Percentiles rank a stretch among this genome's conserved stretches.
These are phyloP conservation scores for Tetrastigma voinierianum DNA, from an alignment of 164 flowering plant genomes.

Conservation along the genomic window DNA sequence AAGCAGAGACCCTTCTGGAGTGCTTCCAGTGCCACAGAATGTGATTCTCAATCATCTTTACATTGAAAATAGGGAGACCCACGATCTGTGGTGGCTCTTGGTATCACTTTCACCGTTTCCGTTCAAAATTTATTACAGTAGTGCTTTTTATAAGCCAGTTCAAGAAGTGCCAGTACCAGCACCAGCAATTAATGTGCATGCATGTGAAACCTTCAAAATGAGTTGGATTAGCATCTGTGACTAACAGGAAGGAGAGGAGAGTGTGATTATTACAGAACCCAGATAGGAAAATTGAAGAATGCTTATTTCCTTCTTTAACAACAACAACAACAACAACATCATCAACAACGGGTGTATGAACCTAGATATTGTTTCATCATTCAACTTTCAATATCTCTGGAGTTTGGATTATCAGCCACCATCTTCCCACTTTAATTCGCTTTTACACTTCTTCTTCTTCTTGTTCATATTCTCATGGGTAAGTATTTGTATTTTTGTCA, in stretches of 20 bases:
- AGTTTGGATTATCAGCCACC: too few species aligned
- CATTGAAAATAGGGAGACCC: slow-evolving; percentile 80
- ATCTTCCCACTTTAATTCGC: too few species aligned
- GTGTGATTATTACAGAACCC: neutral
- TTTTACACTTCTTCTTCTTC: too few species aligned
- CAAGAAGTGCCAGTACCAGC: slow-evolving; percentile 65
- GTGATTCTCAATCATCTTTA: slow-evolving; percentile 87
- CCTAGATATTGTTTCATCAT: too few species aligned
- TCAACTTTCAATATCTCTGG: too few species aligned
- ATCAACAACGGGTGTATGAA: neutral
- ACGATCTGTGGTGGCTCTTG: slow-evolving; percentile 78
- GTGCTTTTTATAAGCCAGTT: slow-evolving; percentile 88
- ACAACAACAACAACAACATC: too few species aligned
- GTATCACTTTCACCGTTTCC: slow-evolving; percentile 85
- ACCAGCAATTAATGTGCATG: slow-evolving; percentile 15
- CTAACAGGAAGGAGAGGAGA: neutral
- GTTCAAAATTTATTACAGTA: slow-evolving; percentile 73
- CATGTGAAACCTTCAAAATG: neutral
- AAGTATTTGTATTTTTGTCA: too few species aligned
- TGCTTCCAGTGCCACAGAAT: slow-evolving; percentile 66
- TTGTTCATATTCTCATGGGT: too few species aligned
- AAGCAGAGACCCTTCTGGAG: slow-evolving; percentile 41
- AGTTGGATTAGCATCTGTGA: too few species aligned
- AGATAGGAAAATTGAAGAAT: slow-evolving; percentile 4
- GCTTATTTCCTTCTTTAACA: neutral